These are phyloP conservation scores for Candida pseudoglaebosa DNA, from an alignment of 805 yeast genomes.

Conservation along the genomic window DNA sequence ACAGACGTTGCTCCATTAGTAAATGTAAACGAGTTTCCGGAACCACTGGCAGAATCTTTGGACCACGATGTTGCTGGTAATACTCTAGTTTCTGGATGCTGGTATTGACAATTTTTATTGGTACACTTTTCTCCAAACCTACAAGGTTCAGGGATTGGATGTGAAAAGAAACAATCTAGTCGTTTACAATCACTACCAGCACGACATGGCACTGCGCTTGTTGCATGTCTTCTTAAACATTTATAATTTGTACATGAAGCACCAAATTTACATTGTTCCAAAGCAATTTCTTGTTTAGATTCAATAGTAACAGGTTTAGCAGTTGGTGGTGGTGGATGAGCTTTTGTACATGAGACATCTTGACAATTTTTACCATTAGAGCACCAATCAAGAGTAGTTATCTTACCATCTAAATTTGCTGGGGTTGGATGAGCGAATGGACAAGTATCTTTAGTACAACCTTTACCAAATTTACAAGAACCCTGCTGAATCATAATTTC, in stretches of 20 bases:
- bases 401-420: slow-evolving; percentile 69
- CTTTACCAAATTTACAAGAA: slow-evolving; percentile 67
- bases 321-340: slow-evolving; percentile 81
- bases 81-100: slow-evolving; percentile 76
- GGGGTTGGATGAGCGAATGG: slow-evolving; percentile 93
- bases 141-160: slow-evolving; percentile 77
- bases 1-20: slow-evolving; percentile 2
- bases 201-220: slow-evolving; percentile 69
- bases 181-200: slow-evolving; percentile 77
- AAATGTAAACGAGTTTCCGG: slow-evolving; percentile 7
- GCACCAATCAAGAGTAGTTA: slow-evolving; percentile 73
- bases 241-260: slow-evolving; percentile 67
- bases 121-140: slow-evolving; percentile 74
- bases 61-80: slow-evolving; percentile 34
- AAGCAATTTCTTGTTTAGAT: slow-evolving; percentile 25
- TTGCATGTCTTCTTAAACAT: slow-evolving; percentile 85
- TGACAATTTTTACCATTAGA: slow-evolving; percentile 60
- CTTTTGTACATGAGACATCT: slow-evolving; percentile 59
- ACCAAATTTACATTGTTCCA: slow-evolving; percentile 84
- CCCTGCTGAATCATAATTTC: slow-evolving; percentile 10
- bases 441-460: slow-evolving; percentile 75
- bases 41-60: slow-evolving; percentile 19
- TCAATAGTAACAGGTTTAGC: slow-evolving; percentile 20
- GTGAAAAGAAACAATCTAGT: slow-evolving; percentile 77
- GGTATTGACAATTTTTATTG: slow-evolving; percentile 65